These are phyloP conservation scores for Chlamydomonas sp. DNA, from an alignment of 139 green algal species.

Conservation along the genomic window DNA sequence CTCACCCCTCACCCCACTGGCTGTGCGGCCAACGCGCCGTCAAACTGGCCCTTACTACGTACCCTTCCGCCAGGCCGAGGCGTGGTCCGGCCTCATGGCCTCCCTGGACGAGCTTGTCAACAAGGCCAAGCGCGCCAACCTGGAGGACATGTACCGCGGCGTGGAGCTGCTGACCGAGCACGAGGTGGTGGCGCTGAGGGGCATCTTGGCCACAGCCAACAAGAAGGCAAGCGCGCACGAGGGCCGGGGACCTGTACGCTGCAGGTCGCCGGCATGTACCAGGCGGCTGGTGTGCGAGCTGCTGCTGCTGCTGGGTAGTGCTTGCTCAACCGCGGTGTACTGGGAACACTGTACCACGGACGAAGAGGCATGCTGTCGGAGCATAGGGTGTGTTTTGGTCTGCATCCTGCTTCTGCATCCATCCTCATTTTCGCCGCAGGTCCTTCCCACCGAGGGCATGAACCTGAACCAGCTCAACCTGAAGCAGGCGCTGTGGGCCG, in stretches of 20 bases:
- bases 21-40: too few species aligned
- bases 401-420: neutral
- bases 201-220: conserved; percentile 39
- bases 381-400: neutral
- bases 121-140: conserved; percentile 28
- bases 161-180: conserved; percentile 13
- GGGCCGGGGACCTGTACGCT: neutral
- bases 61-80: conserved; percentile 6
- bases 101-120: conserved; percentile 28
- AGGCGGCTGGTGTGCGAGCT: too few species aligned
- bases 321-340: too few species aligned
- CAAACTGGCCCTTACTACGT: neutral
- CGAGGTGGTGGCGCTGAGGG: conserved; percentile 22
- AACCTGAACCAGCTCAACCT: conserved; percentile 47
- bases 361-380: neutral
- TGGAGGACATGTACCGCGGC: conserved; percentile 49
- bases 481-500: conserved; percentile 33
- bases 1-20: neutral
- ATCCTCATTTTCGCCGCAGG: conserved; percentile 1
- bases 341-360: neutral
- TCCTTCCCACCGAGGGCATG: conserved; percentile 37
- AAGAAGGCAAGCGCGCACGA: conserved; percentile 40
- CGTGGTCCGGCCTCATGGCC: conserved; percentile 5
- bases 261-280: neutral
- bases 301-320: too few species aligned